These are phyloP conservation scores for Nicotiana noctiflora DNA, from an alignment of 257 asterid genomes.

Conservation along the genomic window DNA sequence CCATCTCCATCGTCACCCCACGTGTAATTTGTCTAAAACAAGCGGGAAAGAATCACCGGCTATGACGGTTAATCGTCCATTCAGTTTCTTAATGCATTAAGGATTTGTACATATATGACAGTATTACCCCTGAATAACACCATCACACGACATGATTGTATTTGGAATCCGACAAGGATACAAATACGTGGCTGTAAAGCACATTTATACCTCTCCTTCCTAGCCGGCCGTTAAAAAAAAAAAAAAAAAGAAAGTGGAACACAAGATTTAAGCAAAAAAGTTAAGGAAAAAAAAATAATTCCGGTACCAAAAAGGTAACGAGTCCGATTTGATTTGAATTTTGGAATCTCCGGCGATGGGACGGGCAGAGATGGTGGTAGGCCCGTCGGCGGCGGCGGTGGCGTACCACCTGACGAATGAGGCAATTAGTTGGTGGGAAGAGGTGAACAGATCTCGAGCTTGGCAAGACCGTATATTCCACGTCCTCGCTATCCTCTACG, in stretches of 20 bases:
- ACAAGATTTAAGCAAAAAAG: background rate
- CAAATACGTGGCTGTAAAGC: background rate
- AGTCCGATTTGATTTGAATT: background rate
- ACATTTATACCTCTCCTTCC: background rate
- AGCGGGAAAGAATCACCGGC: background rate
- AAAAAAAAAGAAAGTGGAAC: background rate
- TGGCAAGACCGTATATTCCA: slow-evolving; percentile 89
- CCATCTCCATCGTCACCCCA: background rate
- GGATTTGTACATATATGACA: background rate
- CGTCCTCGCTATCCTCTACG: slow-evolving; percentile 60
- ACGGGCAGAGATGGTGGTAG: slow-evolving; percentile 33
- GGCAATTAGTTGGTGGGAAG: slow-evolving; percentile 79
- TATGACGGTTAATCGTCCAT: background rate
- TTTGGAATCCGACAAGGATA: background rate
- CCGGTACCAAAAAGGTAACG: background rate
- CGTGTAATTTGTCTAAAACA: background rate
- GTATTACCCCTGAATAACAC: background rate
- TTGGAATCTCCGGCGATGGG: slow-evolving; percentile 28
- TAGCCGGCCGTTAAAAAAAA: background rate
- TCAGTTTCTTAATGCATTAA: background rate
- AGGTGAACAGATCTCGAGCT: slow-evolving; percentile 45
- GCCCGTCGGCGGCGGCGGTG: slow-evolving; percentile 31
- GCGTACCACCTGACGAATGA: slow-evolving; percentile 53
- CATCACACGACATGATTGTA: background rate
- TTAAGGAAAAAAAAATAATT: background rate